Percentiles rank a stretch among this genome's conserved stretches.
Conservation (phyloP, 305 asterid species). For the Fraxinus platypoda region DNA sequence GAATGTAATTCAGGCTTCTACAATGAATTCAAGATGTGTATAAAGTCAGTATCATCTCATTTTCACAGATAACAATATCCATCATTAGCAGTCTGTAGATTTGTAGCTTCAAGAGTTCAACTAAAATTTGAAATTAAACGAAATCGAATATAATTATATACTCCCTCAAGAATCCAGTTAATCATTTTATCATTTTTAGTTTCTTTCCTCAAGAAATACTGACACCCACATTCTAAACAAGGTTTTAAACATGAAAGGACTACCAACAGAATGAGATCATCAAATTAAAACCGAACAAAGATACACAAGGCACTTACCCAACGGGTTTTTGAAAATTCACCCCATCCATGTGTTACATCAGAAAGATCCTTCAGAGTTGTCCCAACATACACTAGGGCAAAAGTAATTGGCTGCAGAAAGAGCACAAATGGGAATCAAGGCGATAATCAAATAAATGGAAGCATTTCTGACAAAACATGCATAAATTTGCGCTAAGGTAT, state of each 20-base stretch:
- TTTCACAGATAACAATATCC: constrained; percentile 3
- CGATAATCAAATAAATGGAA: not conserved
- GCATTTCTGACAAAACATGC: not conserved
- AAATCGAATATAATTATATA: too few species aligned
- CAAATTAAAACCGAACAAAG: constrained; percentile 3
- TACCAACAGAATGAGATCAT: constrained; percentile 12
- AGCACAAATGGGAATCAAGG: constrained; percentile 11
- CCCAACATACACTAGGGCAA: constrained; percentile 92
- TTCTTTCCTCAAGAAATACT: not conserved
- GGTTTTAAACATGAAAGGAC: not conserved
- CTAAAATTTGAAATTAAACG: too few species aligned
- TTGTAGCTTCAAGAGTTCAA: not conserved
- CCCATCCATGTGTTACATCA: constrained; percentile 97
- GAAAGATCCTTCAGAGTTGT: constrained; percentile 96
- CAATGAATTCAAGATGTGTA: not conserved
- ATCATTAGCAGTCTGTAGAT: not conserved
- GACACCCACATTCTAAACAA: not conserved
- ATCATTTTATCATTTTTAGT: not conserved
- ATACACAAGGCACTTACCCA: constrained; percentile 54
- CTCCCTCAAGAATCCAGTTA: not conserved
- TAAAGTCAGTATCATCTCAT: not conserved
- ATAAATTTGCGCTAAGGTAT: not conserved
- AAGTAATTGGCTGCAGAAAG: constrained; percentile 77
- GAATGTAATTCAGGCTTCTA: not conserved
- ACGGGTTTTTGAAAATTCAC: constrained; percentile 81